Base-by-base conservation (phyloP, 1,284 basidiomycete species). In the Trichosporon sp. region DNA sequence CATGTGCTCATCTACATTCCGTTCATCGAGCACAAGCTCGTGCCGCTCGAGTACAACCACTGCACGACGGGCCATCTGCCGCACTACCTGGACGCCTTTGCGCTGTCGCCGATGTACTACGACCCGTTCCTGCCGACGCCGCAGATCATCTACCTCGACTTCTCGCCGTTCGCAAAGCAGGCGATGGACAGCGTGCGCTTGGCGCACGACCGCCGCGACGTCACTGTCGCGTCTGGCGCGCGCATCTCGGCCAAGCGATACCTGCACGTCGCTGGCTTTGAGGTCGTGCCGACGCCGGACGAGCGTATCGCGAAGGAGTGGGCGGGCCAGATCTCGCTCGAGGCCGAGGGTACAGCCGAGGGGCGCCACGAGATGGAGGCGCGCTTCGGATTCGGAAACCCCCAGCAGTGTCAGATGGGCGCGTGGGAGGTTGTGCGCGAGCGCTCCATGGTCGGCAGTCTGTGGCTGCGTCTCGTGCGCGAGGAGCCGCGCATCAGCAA, bases 41-140 rank as follows among this genome's bases (percentile, higher is more conserved):
- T 84, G 16, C 83, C 83, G 14, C 76, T 84, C 38, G 80, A 83
- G 72, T 83, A 84, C 69, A 74, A 74, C 4, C 76, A 79, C 73
- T 75, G 74, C 26, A 61, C 66, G 3, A 75, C 75, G 3, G 81
- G 81, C 1, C 80, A 84, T 73, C 77, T 85, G 5, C 84, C 84
- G 14, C 73, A 76, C 14, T 80, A 80, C 68, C 68, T 85, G 56
- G 78, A 84, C 71, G 80, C 79, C 7, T 82, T 85, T 72, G 67
- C 77, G n/a, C 68, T 84, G 7, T 79, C 84, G 16, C 84, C 84
- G n/a, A 80, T 81, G 0, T 84, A 84, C 75, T 84, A 83, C 71
- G 79, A 83, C 72, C 79, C 82, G 6, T 80, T 84, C 70, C 76
- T 85, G 4, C 78, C 83, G 0, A 65, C 75, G 2, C 82, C 84